phyloP scores from a whole-genome alignment of 2,329 filamentous ascomycete species.

The Fusarium stilboides region DNA sequence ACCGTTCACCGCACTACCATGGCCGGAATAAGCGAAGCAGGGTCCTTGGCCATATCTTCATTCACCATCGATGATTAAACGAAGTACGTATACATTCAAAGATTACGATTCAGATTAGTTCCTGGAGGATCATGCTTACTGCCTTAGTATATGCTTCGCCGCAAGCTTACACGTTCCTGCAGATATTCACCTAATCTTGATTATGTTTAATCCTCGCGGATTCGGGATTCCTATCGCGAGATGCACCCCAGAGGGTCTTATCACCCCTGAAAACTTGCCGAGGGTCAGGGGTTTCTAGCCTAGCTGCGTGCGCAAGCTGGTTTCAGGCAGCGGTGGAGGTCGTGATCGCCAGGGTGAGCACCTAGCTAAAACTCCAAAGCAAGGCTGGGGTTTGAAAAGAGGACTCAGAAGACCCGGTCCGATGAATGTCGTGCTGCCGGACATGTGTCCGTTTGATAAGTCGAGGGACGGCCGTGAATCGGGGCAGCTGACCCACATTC shows the following conservation, averaged over 20 bases:
- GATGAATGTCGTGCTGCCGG: slow-evolving; percentile 9
- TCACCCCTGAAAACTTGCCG: slow-evolving; percentile 17
- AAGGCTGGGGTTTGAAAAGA: slow-evolving; percentile 7
- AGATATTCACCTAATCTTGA: not conserved
- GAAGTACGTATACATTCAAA: not conserved
- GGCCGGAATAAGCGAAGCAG: not conserved
- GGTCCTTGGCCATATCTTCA: not conserved
- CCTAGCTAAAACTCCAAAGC: slow-evolving; percentile 3
- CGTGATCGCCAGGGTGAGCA: slow-evolving; percentile 27
- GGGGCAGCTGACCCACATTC: slow-evolving; percentile 8
- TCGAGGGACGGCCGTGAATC: not conserved
- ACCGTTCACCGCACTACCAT: slow-evolving; percentile 4
- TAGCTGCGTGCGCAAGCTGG: slow-evolving; percentile 8
- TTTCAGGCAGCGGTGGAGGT: slow-evolving; percentile 40
- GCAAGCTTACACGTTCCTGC: not conserved
- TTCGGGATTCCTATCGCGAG: slow-evolving; percentile 1
- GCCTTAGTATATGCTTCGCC: not conserved
- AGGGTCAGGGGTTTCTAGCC: slow-evolving; percentile 19
- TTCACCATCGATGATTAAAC: not conserved
- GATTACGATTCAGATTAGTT: not conserved
- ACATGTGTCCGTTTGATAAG: not conserved
- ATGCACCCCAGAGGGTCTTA: slow-evolving; percentile 1
- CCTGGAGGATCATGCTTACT: not conserved
- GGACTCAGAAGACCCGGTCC: slow-evolving; percentile 1
- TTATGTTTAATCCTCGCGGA: slow-evolving; percentile 1